phyloP scores from a whole-genome alignment of 768 basidiomycete genomes.

The Russula emetica region DNA sequence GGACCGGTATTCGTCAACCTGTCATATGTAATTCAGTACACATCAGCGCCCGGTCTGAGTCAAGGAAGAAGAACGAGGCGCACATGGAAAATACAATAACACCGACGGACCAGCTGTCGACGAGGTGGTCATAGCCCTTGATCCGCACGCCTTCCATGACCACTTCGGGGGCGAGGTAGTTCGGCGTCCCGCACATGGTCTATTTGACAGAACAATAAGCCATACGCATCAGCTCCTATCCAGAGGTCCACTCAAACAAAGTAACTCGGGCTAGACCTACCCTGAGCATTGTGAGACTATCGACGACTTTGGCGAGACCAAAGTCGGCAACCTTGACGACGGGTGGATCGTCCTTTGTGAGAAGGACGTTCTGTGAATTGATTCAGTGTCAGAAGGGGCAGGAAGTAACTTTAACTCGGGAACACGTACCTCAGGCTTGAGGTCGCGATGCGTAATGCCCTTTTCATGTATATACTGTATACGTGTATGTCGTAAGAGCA shows the following conservation, averaged over 20 bases:
- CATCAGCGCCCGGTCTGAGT: not conserved
- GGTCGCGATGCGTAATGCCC: constrained; percentile 87
- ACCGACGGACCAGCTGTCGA: constrained; percentile 96
- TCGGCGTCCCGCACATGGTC: constrained; percentile 97
- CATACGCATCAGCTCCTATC: not conserved
- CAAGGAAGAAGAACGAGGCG: constrained; percentile 29
- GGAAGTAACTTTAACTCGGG: not conserved
- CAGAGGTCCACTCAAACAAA: not conserved
- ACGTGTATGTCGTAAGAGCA: not conserved
- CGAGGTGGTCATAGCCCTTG: constrained; percentile 79
- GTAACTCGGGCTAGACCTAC: constrained; percentile 40
- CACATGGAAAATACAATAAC: constrained; percentile 93
- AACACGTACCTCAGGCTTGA: constrained; percentile 72
- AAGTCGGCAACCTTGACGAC: constrained; percentile 91
- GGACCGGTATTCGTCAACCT: constrained; percentile 11
- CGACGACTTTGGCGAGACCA: constrained; percentile 89
- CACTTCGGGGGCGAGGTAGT: constrained; percentile 91
- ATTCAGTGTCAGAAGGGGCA: not conserved
- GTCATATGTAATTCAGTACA: not conserved
- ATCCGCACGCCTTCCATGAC: constrained; percentile 54
- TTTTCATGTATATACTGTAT: constrained; percentile 60
- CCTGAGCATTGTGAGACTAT: constrained; percentile 69
- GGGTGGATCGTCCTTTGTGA: constrained; percentile 68
- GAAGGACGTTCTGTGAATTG: constrained; percentile 62
- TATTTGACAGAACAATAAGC: constrained; percentile 30